Base-by-base conservation (phyloP, 2,329 filamentous ascomycete species). In the Grosmannia clavigera region DNA sequence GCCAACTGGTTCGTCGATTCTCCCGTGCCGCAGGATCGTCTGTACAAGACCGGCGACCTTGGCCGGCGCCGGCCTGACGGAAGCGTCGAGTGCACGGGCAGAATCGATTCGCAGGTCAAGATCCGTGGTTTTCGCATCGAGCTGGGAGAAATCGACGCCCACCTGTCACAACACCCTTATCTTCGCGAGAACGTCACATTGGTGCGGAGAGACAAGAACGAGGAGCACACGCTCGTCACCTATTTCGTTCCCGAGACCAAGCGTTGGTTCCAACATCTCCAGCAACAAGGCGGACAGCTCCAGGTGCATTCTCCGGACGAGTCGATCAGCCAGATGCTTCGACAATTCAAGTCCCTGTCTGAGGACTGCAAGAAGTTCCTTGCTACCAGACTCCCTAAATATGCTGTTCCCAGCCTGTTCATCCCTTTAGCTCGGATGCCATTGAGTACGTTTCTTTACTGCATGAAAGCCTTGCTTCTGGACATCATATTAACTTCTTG, bases 51-150 rank as follows among this genome's bases (percentile, higher is more conserved):
- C 48, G 94, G 92, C 31, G 92, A 97, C 70, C 75, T 99, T 3
- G 92, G 92, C 3, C 78, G 84, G 61, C 92, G 88, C 68, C 82
- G 83, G 2, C 79, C 83, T 53, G 72, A 74, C 9, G 90, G 88
- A 43, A 85, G 86, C 64, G 86, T 90, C 12, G 87, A 88, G 68
- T 88, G 85, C 68, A 86, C 87, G 11, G 92, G 92, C 27, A 81
- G 94, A 61, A 85, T 84, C 29, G 92, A 97, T 68, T 55, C 50
- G 29, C 64, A 97, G 70, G 89, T 96, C 75, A 99, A 97, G 78
- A 92, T 97, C 65, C 87, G 94, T 62, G 92, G 92, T 1, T 97
- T 96, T 79, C 82, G 92, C 63, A 95, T 99, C 66, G 94, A 99
- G 74, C 84, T 97, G 54, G 87, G 87, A 64, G 94, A 97, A 66